phyloP scores from a whole-genome alignment of 1,284 basidiomycete species.

The Schizopora paradoxa region DNA sequence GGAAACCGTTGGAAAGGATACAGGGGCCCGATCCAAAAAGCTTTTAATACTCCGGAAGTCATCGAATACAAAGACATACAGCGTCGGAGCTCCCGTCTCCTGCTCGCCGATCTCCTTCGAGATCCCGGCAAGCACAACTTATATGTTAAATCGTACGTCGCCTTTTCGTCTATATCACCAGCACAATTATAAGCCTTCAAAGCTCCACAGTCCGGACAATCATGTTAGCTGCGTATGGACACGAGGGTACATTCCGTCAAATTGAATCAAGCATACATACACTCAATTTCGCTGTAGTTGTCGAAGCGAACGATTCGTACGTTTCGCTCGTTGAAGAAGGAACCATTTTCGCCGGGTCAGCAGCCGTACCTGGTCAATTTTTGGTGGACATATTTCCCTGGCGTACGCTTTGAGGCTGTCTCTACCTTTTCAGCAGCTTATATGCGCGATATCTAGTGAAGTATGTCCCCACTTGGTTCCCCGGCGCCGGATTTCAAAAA shows the following conservation, averaged over 20 bases:
- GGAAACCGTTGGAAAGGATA: conserved; percentile 2
- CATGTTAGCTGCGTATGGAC: conserved; percentile 8
- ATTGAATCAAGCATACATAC: neutral
- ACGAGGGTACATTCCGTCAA: conserved; percentile 2
- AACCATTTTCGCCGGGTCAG: no score
- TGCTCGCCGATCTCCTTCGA: neutral
- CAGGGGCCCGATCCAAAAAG: conserved; percentile 3
- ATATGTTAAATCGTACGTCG: conserved; percentile 2
- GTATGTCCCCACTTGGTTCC: conserved; percentile 5
- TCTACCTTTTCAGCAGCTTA: neutral
- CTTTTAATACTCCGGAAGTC: neutral
- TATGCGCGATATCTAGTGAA: conserved; percentile 7
- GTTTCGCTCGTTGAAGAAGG: conserved; percentile 11
- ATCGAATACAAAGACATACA: conserved; percentile 1
- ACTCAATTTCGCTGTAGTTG: neutral
- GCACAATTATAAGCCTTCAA: neutral
- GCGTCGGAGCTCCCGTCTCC: neutral
- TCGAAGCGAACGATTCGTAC: conserved; percentile 5
- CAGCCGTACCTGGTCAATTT: no score
- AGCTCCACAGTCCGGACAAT: conserved; percentile 3
- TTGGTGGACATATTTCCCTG: no score
- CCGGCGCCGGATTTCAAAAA: neutral
- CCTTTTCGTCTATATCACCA: neutral
- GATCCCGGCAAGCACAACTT: conserved; percentile 1
- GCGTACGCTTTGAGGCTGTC: no score